A percentile compares a stretch with the other conserved stretches of the same genome.
These are phyloP conservation scores for Russula dissimulans DNA, from an alignment of 768 basidiomycete species.

Conservation along the genomic window DNA sequence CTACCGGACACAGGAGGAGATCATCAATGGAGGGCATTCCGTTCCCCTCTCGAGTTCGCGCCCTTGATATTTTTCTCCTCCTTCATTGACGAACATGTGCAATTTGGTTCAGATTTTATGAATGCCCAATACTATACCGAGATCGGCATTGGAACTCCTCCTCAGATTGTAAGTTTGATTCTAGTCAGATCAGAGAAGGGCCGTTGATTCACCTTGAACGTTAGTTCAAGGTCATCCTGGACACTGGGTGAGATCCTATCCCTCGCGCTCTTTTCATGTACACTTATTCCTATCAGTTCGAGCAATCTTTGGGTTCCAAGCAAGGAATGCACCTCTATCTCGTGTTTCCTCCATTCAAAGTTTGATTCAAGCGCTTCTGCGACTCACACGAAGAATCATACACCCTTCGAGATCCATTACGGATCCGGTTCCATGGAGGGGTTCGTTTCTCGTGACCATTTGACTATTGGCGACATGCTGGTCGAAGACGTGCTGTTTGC, in stretches of 20 bases:
- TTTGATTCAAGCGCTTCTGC: conserved; percentile 75
- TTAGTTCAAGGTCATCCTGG: conserved; percentile 90
- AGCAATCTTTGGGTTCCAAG: conserved; percentile 96
- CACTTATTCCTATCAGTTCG: conserved; percentile 39
- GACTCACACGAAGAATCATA: conserved; percentile 84
- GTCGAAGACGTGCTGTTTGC: conserved; percentile 81
- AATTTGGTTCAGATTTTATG: conserved; percentile 67
- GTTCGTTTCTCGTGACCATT: conserved; percentile 76
- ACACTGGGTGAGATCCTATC: conserved; percentile 58
- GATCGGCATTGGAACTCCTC: conserved; percentile 73
- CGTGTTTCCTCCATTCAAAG: conserved; percentile 90
- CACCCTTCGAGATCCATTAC: conserved; percentile 84
- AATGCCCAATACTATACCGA: conserved; percentile 96
- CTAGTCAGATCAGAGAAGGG: background rate
- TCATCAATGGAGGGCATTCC: conserved; percentile 63
- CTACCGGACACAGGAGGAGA: conserved; percentile 73
- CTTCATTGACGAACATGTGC: conserved; percentile 8
- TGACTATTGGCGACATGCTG: conserved; percentile 74
- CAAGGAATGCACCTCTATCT: conserved; percentile 70
- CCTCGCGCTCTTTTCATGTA: background rate
- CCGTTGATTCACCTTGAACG: background rate
- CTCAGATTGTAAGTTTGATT: conserved; percentile 54
- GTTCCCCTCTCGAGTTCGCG: conserved; percentile 83
- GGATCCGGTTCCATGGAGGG: conserved; percentile 97
- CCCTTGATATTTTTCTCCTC: background rate